Conservation (phyloP, 306 rosid genomes). For the Cucumis sativus region Cucumber_9930_V3 NC_026657.2:33760501-33761000, state of each 20-base stretch:
- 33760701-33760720: background rate
- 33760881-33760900: background rate
- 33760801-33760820: background rate
- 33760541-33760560: background rate
- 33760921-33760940: background rate
- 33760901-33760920: background rate
- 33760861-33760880: background rate
- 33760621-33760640: background rate
- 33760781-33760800: background rate
- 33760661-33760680: background rate
- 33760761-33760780: background rate
- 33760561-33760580: background rate
- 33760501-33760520: too few species aligned
- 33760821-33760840: background rate
- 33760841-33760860: background rate
- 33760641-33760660: background rate
- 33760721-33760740: background rate
- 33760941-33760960: background rate
- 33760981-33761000: too few species aligned
- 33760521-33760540: background rate
- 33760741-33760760: background rate
- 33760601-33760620: background rate
- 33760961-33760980: background rate
- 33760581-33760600: background rate
- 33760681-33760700: background rate